These are phyloP conservation scores for Ballota nigra DNA, from an alignment of 257 asterid species.

Conservation along the genomic window DNA sequence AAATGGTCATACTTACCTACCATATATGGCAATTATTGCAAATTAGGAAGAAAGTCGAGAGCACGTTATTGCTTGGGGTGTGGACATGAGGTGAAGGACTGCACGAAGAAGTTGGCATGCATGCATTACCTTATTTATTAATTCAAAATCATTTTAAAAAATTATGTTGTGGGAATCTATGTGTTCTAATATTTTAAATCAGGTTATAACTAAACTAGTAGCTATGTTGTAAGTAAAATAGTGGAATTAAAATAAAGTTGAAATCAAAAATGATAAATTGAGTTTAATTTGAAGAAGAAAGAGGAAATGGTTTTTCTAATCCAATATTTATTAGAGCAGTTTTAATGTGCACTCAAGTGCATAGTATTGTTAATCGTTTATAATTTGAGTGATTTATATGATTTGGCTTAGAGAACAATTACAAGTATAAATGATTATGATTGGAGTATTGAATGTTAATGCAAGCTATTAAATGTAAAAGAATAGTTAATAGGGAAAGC, in stretches of 20 bases:
- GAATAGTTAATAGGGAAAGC: no score
- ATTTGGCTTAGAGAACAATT: no score
- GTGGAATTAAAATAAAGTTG: neutral
- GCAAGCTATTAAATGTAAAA: no score
- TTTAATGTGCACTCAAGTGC: no score
- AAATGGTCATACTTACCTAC: constrained; percentile 4
- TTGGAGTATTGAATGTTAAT: no score
- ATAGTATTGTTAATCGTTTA: no score
- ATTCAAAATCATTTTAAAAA: neutral
- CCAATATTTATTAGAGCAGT: no score
- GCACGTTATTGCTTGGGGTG: constrained; percentile 29
- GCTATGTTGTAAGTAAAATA: neutral
- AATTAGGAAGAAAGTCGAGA: constrained; percentile 17
- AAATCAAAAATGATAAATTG: neutral
- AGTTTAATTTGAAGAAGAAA: no score
- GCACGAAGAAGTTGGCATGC: constrained; percentile 27
- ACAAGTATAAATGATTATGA: no score
- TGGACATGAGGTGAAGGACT: constrained; percentile 24
- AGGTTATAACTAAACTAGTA: neutral
- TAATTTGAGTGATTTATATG: no score
- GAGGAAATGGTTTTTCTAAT: no score
- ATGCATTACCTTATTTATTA: neutral
- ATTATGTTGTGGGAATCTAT: neutral
- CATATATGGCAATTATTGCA: neutral
- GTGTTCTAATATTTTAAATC: neutral